phyloP scores from a whole-genome alignment of 306 rosid species.

The Malus sieversii region DNA sequence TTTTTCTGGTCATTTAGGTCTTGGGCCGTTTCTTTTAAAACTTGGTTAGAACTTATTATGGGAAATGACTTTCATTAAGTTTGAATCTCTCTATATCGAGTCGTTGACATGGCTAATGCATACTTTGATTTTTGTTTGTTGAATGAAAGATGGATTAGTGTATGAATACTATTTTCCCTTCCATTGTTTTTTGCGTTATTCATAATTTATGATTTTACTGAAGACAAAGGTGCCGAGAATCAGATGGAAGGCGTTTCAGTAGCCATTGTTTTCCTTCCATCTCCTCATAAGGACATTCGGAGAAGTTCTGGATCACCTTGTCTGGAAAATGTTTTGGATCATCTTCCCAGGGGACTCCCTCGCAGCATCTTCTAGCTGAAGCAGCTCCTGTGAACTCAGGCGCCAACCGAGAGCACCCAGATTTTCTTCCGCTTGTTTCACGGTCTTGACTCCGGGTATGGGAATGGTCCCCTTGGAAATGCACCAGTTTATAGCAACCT shows the following conservation, averaged over 20 bases:
- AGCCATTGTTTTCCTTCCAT: not conserved
- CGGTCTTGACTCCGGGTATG: constrained; percentile 89
- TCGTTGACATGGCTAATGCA: not conserved
- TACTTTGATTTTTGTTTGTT: not conserved
- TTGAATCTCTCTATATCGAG: not conserved
- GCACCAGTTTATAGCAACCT: constrained; percentile 98
- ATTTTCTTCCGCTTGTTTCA: constrained; percentile 73
- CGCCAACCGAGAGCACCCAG: constrained; percentile 89
- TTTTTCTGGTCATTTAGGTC: constrained; percentile 19
- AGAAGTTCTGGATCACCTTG: constrained; percentile 31
- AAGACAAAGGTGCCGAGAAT: too few species aligned
- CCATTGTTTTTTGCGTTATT: too few species aligned
- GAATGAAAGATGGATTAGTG: too few species aligned
- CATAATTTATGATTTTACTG: too few species aligned
- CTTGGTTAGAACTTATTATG: not conserved
- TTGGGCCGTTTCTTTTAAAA: constrained; percentile 1
- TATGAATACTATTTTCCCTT: too few species aligned
- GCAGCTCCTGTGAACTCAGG: constrained; percentile 52
- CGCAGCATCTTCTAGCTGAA: constrained; percentile 60
- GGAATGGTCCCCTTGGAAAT: constrained; percentile 71
- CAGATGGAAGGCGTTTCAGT: too few species aligned
- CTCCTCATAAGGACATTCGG: not conserved
- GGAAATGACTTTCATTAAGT: not conserved
- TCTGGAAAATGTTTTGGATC: constrained; percentile 90
- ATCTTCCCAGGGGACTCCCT: constrained; percentile 58